Evolutionary conservation across 1,284 basidiomycete genomes (phyloP).

Genomic region (Fistulinella cinereoalba): DNA sequence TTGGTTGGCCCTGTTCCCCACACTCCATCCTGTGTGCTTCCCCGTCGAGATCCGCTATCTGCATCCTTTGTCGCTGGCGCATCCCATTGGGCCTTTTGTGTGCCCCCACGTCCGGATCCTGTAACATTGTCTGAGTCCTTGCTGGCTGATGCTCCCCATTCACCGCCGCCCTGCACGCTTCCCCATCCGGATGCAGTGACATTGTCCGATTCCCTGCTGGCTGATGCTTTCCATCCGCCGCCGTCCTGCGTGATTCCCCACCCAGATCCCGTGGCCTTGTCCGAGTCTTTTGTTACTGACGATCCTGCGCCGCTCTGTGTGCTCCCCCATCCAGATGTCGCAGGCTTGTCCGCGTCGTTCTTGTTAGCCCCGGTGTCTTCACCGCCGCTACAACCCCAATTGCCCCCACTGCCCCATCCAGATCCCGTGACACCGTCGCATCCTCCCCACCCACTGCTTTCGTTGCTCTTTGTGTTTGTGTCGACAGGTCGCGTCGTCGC

Average conservation of each 20-base stretch:
- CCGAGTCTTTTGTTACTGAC: background rate
- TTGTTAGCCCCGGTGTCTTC: background rate
- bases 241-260: background rate
- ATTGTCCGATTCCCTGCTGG: too few species aligned
- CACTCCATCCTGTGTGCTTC: too few species aligned
- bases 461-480: slow-evolving; percentile 1
- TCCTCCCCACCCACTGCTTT: slow-evolving; percentile 3
- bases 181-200: too few species aligned
- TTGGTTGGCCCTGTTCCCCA: too few species aligned
- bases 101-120: background rate
- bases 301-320: background rate
- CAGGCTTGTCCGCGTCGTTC: background rate
- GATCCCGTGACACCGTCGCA: background rate
- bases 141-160: too few species aligned
- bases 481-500: background rate
- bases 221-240: background rate
- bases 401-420: background rate
- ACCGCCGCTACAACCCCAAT: background rate
- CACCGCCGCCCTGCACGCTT: too few species aligned
- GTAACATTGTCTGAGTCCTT: too few species aligned
- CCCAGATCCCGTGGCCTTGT: background rate
- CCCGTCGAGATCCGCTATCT: too few species aligned
- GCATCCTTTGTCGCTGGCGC: too few species aligned
- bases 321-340: background rate
- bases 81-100: too few species aligned